These are phyloP conservation scores for Tetraselmis striata DNA, from an alignment of 139 green algal genomes.

Conservation along the genomic window DNA sequence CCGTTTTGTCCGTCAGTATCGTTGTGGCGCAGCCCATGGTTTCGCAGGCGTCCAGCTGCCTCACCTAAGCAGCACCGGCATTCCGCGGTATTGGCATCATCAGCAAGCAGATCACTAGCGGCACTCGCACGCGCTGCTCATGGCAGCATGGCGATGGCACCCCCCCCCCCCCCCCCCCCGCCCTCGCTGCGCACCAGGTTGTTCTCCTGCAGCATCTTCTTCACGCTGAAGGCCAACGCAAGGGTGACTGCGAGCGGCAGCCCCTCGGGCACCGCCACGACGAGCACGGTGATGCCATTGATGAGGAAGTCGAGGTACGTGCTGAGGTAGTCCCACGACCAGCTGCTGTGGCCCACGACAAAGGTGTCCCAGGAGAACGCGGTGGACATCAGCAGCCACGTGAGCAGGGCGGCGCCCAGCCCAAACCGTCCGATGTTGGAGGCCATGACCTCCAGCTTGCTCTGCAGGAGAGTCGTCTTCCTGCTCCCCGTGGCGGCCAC, in stretches of 20 bases:
- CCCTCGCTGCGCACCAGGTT: slow-evolving; percentile 34
- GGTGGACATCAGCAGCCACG: not conserved
- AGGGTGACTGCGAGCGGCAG: slow-evolving; percentile 83
- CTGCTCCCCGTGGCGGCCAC: too few species aligned
- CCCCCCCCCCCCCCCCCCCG: too few species aligned
- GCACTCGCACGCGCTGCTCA: too few species aligned
- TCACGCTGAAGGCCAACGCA: slow-evolving; percentile 76
- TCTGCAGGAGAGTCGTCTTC: slow-evolving; percentile 60
- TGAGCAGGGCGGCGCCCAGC: slow-evolving; percentile 42
- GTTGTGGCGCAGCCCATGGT: slow-evolving; percentile 83
- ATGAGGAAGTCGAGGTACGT: slow-evolving; percentile 68
- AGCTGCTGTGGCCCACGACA: slow-evolving; percentile 28
- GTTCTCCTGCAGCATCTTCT: slow-evolving; percentile 50
- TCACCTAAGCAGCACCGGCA: too few species aligned
- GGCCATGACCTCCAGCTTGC: slow-evolving; percentile 68
- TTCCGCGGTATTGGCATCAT: too few species aligned
- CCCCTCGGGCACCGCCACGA: slow-evolving; percentile 83
- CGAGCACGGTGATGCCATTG: slow-evolving; percentile 77
- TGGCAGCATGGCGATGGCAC: too few species aligned
- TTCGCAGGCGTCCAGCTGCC: slow-evolving; percentile 76
- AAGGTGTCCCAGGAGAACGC: slow-evolving; percentile 30
- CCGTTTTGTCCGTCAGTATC: slow-evolving; percentile 84
- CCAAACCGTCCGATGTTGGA: slow-evolving; percentile 63
- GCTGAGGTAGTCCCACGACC: slow-evolving; percentile 43
- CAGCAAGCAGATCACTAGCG: too few species aligned